Conservation (phyloP, 192 early-diverging fungal species). For the Spizellomyces sp. region DNA sequence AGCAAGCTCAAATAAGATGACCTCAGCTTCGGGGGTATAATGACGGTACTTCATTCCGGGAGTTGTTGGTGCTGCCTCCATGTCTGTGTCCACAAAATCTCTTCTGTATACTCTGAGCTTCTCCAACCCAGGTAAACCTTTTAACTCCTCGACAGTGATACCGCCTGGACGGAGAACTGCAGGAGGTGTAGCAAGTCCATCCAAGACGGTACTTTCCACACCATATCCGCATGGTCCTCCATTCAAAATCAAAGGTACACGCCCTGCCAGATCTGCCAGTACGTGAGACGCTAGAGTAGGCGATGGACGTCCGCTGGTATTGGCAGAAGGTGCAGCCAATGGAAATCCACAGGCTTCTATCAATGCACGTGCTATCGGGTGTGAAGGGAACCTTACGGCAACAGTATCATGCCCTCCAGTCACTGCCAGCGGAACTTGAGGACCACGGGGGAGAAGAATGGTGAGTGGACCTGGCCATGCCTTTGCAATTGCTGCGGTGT, state of each 20-base stretch:
- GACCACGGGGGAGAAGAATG: slow-evolving; percentile 77
- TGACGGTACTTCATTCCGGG: slow-evolving; percentile 99
- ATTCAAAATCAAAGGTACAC: slow-evolving; percentile 88
- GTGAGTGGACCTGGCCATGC: slow-evolving; percentile 97
- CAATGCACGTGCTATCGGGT: slow-evolving; percentile 87
- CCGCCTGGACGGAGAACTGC: slow-evolving; percentile 93
- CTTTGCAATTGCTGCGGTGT: slow-evolving; percentile 62
- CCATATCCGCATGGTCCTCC: slow-evolving; percentile 87
- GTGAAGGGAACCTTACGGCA: slow-evolving; percentile 88
- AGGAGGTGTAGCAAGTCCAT: slow-evolving; percentile 70
- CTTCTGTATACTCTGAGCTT: slow-evolving; percentile 75
- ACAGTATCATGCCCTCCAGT: slow-evolving; percentile 86
- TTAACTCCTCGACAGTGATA: slow-evolving; percentile 79
- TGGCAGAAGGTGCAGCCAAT: slow-evolving; percentile 97
- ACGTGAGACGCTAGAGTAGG: slow-evolving; percentile 94
- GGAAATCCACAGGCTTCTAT: slow-evolving; percentile 84
- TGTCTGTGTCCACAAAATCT: slow-evolving; percentile 66
- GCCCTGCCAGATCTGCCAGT: slow-evolving; percentile 71
- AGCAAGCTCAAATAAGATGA: slow-evolving; percentile 67
- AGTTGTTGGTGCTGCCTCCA: slow-evolving; percentile 85
- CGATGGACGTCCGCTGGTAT: slow-evolving; percentile 91
- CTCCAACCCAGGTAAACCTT: slow-evolving; percentile 62
- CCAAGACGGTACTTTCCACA: slow-evolving; percentile 93
- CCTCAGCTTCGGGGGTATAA: slow-evolving; percentile 89
- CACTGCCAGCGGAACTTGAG: slow-evolving; percentile 72